Conservation (phyloP, 345 rosid genomes). For the Eucalyptus urophylla region DNA sequence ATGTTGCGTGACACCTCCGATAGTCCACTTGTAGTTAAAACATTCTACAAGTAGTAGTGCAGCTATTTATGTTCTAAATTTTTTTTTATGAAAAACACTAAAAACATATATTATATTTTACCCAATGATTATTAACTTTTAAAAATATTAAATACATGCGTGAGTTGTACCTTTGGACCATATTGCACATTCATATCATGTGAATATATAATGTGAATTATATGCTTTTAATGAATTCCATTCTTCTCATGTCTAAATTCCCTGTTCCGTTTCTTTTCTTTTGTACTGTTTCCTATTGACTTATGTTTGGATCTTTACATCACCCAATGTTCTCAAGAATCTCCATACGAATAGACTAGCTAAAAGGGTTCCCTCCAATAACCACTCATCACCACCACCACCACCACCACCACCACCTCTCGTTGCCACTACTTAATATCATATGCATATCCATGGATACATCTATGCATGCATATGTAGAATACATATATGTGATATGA, state of each 20-base stretch:
- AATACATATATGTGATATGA: not conserved
- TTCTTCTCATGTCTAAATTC: not conserved
- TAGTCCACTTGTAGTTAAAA: not conserved
- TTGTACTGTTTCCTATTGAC: not conserved
- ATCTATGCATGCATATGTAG: not conserved
- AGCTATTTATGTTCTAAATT: not conserved
- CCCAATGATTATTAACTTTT: not conserved
- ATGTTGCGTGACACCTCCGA: not conserved
- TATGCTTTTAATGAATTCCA: not conserved
- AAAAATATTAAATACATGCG: not conserved
- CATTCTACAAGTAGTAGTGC: not conserved
- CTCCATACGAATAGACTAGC: not conserved
- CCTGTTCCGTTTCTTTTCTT: not conserved
- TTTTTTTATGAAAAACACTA: not conserved
- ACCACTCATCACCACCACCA: not conserved
- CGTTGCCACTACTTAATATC: not conserved
- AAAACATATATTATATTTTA: not conserved
- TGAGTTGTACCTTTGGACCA: not conserved
- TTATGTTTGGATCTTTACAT: not conserved
- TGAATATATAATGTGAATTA: not conserved
- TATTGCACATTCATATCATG: not conserved
- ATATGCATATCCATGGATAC: not conserved
- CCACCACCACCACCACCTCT: not conserved
- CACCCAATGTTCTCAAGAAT: not conserved
- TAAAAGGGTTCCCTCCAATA: not conserved